Percentiles rank a stretch among this genome's conserved stretches.
phyloP scores from a whole-genome alignment of 306 rosid genomes.

The Gynostemma pentaphyllum region DNA sequence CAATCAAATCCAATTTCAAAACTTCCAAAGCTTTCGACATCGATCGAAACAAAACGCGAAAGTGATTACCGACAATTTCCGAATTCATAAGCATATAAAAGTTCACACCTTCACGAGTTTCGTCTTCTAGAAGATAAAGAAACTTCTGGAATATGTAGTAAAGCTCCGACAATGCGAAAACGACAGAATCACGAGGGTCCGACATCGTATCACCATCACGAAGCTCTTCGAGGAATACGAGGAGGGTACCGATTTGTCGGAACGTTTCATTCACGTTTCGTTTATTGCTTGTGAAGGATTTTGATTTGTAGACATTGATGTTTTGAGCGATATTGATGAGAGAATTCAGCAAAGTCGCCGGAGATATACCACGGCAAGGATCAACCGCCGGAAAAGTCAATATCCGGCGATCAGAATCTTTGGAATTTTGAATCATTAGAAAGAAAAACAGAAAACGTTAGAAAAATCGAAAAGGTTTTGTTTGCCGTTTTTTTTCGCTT shows the following conservation, averaged over 20 bases:
- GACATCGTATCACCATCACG: slow-evolving; percentile 9
- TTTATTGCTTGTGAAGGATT: slow-evolving; percentile 32
- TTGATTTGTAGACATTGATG: slow-evolving; percentile 26
- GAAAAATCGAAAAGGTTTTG: not conserved
- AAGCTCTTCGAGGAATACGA: slow-evolving; percentile 41
- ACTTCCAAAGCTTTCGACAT: slow-evolving; percentile 49
- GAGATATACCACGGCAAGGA: slow-evolving; percentile 33
- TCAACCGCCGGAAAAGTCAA: slow-evolving; percentile 60
- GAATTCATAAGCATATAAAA: slow-evolving; percentile 50
- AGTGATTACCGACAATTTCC: slow-evolving; percentile 31
- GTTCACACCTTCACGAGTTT: slow-evolving; percentile 39
- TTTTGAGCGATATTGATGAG: slow-evolving; percentile 23
- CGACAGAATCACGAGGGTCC: slow-evolving; percentile 21
- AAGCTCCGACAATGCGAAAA: slow-evolving; percentile 48
- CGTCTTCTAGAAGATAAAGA: slow-evolving; percentile 43
- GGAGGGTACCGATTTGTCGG: slow-evolving; percentile 38
- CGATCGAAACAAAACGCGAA: slow-evolving; percentile 37
- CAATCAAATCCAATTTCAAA: slow-evolving; percentile 25
- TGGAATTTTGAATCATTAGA: slow-evolving; percentile 32
- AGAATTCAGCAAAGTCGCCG: slow-evolving; percentile 33
- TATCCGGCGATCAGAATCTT: slow-evolving; percentile 52
- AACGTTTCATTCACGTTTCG: slow-evolving; percentile 33
- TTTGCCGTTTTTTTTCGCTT: no score
- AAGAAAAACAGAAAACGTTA: not conserved
- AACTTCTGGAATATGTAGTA: slow-evolving; percentile 59